Percentiles rank a stretch among this genome's conserved stretches.
phyloP scores from a whole-genome alignment of 768 basidiomycete species.

The Suillus decipiens region DNA sequence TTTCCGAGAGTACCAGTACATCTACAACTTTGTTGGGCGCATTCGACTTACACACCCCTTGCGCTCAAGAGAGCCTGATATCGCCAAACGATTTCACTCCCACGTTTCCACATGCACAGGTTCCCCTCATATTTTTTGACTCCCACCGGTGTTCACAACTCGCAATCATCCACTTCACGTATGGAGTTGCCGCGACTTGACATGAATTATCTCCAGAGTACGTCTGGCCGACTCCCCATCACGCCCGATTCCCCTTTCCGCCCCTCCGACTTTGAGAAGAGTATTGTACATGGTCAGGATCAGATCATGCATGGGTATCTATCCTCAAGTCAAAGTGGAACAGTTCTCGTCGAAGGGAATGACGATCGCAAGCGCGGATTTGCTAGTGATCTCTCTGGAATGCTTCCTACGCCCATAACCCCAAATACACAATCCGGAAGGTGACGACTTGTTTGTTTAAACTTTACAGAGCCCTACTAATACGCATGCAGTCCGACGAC shows the following conservation, averaged over 20 bases:
- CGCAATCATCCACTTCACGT: not conserved
- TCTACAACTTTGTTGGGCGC: not conserved
- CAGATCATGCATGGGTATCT: not conserved
- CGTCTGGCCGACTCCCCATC: not conserved
- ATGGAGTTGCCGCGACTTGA: not conserved
- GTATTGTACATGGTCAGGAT: too few relatives aligned
- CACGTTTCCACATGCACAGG: not conserved
- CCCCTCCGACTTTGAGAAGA: not conserved
- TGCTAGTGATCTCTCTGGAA: not conserved
- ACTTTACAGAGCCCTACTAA: not conserved
- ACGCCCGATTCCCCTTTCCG: not conserved
- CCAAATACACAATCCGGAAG: not conserved
- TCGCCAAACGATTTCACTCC: too few relatives aligned
- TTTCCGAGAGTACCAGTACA: not conserved
- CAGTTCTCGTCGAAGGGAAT: not conserved
- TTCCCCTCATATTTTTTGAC: not conserved
- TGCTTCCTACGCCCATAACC: not conserved
- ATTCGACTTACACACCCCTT: not conserved
- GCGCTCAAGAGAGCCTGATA: not conserved
- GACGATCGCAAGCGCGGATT: not conserved
- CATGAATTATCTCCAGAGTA: not conserved
- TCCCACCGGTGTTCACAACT: not conserved
- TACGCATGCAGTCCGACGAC: not conserved
- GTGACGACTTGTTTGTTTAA: not conserved
- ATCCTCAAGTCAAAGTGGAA: too few relatives aligned